Evolutionary conservation across 441 rosid genomes (phyloP), one percentile per base, ranked within the genome.

Genomic region (Populus trichocarpa): DNA sequence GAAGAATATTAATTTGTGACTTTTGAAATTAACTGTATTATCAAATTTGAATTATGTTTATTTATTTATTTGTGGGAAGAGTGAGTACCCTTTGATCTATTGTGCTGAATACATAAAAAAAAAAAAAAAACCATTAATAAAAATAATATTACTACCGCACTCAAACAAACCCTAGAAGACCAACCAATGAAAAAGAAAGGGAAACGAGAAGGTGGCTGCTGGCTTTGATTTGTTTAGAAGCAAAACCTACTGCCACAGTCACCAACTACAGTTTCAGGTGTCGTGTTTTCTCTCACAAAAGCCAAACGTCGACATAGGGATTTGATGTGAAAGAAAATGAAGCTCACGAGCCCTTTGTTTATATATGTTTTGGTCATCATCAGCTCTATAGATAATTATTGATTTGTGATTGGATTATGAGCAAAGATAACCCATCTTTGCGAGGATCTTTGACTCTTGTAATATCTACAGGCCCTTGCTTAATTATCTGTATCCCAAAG

Each of bases 371-470:
- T 14, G 32, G 22, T 73, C 22, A 35, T 6, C 11, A 28, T 6
- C 6, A 28, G 14, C 8, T 11, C 23, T 38, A 4, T 35, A 16
- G 16, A 7, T n/a, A n/a, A n/a, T 26, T 3, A 18, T 6, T 3
- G 6, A 35, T 67, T 70, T 70, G 70, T 6, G 33, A 67, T 78
- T 81, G 75, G 82, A 46, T 74, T 80, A 30, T 57, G 84, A 67
- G 80, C 68, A 23, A 32, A 67, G 53, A 59, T 23, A 42, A 11
- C 6, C 10, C 33, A 70, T 76, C 75, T 75, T 70, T 33, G 42
- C 30, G 76, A 76, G 77, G 78, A 87, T 87, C 88, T 81, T 86
- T 86, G 90, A 87, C 90, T 79, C 72, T 13, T 80, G 78, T 71
- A 65, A 77, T 50, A 78, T 80, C 76, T 33, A 63, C 28, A 63